Base-by-base conservation (phyloP, 2,329 filamentous ascomycete species). In the Colletotrichum simmondsii region DNA sequence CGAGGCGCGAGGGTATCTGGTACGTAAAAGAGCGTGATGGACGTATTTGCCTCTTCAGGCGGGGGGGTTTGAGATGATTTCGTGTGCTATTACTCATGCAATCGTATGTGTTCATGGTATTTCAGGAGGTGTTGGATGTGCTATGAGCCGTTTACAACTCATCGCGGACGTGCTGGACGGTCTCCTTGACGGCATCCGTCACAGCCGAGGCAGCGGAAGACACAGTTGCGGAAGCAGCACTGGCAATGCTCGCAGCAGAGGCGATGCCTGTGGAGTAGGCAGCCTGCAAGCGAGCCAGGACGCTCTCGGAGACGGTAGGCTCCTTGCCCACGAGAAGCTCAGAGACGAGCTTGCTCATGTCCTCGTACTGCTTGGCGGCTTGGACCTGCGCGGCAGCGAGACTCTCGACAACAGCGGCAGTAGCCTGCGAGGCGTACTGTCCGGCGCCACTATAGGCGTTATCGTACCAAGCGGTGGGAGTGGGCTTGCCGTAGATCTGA, bases 271-370 rank as follows among this genome's bases (percentile, higher is more conserved):
- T 94, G 28, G 91, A 90, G 78, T 96, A 97, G 0, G 91, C 93
- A 3, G 89, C 92, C 68, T 90, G 89, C 14, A 97, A 87, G 64
- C 93, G 90, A 65, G 86, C 90, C 82, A 95, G 91, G 3, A 96
- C 92, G 72, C 93, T 95, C 78, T 97, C 93, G 0, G 92, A 95
- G 77, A 95, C 97, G 16, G 92, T 91, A 0, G 94, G 92, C 79
- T 97, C 94, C 80, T 92, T 94, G 65, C 93, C 95, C 53, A 88
- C 83, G 16, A 97, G 86, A 1, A 97, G 85, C 81, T 97, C 94
- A 1, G 92, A 93, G 16, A 97, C 88, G 2, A 97, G 87, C 14
- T 89, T 90, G 79, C 92, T 91, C 5, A 97, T 88, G 30, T 90
- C 90, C 5, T 89, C 88, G 76, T 94, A 95, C 77, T 94, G 92